phyloP scores from a whole-genome alignment of 164 flowering plant species.

The Chimonanthus praecox region DNA sequence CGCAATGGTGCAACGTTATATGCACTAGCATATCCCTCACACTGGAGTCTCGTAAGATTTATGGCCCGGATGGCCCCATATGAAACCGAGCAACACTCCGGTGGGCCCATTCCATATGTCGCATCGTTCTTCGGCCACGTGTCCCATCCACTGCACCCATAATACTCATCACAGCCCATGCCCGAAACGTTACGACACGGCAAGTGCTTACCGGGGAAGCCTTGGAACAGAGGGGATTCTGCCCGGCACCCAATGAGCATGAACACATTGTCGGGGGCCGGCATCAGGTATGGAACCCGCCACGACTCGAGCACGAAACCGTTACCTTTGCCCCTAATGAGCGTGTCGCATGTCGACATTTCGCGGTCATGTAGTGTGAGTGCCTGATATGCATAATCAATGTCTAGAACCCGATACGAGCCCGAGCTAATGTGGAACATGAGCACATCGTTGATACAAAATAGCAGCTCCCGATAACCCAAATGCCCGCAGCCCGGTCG shows the following conservation, averaged over 20 bases:
- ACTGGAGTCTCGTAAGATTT: conserved; percentile 59
- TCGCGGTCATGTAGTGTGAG: conserved; percentile 74
- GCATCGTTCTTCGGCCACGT: conserved; percentile 25
- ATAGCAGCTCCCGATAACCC: conserved; percentile 65
- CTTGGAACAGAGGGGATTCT: conserved; percentile 78
- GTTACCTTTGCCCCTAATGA: conserved; percentile 57
- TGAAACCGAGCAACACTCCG: conserved; percentile 66
- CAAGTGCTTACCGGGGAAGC: conserved; percentile 68
- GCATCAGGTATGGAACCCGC: conserved; percentile 59
- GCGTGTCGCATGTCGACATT: conserved; percentile 65
- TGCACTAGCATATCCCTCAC: conserved; percentile 86
- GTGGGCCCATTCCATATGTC: conserved; percentile 50
- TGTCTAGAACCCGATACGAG: conserved; percentile 74
- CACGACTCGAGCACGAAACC: conserved; percentile 70
- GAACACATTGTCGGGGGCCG: conserved; percentile 72
- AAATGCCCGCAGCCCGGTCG: conserved; percentile 80
- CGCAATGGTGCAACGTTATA: conserved; percentile 77
- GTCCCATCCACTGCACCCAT: conserved; percentile 68
- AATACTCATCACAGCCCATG: conserved; percentile 87
- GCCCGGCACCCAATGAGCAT: conserved; percentile 76
- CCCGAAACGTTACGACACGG: conserved; percentile 86
- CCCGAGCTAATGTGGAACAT: conserved; percentile 89
- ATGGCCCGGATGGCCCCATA: conserved; percentile 58
- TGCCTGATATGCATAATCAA: conserved; percentile 74
- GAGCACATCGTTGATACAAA: conserved; percentile 78